Evolutionary conservation across 257 asterid species (phyloP).

Genomic region (Nicotiana attenuata): DNA sequence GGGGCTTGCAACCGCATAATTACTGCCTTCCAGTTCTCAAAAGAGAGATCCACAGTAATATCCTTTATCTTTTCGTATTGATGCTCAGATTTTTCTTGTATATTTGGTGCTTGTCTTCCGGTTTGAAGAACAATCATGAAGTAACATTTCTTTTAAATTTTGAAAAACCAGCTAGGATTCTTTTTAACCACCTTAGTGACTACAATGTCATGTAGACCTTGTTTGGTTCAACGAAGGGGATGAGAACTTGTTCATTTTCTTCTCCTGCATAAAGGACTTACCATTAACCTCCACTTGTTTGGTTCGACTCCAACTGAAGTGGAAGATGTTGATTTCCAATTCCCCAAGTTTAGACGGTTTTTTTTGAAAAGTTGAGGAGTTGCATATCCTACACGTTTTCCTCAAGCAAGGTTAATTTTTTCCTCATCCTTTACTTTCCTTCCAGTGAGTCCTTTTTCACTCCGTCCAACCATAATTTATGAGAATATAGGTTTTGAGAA

Average conservation of each 20-base stretch:
- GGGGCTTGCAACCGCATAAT: conserved; percentile 90
- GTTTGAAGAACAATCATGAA: neutral
- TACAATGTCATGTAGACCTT: neutral
- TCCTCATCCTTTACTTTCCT: neutral
- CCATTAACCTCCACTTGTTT: neutral
- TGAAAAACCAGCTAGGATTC: neutral
- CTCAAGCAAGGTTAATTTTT: neutral
- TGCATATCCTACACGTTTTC: neutral
- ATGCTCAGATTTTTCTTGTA: neutral
- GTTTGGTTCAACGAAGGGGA: neutral
- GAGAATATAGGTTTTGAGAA: neutral
- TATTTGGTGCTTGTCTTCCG: neutral
- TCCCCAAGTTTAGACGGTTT: neutral
- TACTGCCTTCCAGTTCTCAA: conserved; percentile 92
- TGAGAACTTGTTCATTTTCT: neutral
- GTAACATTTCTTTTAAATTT: neutral
- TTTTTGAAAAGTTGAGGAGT: neutral
- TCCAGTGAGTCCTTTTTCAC: neutral
- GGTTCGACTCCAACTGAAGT: neutral
- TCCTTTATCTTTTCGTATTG: conserved; percentile 7
- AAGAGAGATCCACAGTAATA: conserved; percentile 81
- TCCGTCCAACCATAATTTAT: neutral
- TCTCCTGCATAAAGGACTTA: neutral
- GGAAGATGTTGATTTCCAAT: neutral
- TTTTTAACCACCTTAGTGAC: neutral